Evolutionary conservation across 768 basidiomycete species (phyloP), one percentile per base, ranked within the genome.

Genomic region (Botryobasidium botryosum): DNA sequence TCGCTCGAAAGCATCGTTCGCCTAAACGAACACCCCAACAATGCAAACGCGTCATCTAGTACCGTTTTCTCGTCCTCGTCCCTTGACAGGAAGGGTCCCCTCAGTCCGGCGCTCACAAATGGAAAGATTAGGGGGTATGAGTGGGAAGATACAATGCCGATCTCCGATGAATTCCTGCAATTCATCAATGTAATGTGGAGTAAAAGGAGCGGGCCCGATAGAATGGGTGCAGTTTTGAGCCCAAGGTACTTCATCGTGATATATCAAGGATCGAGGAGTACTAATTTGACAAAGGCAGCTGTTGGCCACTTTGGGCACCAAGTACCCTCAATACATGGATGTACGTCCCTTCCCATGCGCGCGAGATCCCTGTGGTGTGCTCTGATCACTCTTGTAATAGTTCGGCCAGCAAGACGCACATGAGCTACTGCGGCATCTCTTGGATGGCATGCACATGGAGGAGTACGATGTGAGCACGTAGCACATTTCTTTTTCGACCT

Each of bases 381-480:
- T 41, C 23, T 48, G 13, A 39, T 27, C 15, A 23, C 21, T 21
- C 27, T 46, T 26, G 17, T 17, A 7, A 13, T 38, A 60, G 56
- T 91, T 90, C 59, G 76, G 82, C 6, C 91, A 97, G 59, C 91
- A 94, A 59, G 91, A 97, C 56, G 86, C 90, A 20, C 91, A 94
- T 58, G 91, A 97, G 63, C 79, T 92, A 50, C 62, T 96, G 21
- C 70, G 85, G 27, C 88, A 90, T 51, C 66, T 96, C 48, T 65
- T 94, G 31, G 91, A 94, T 58, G 81, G 78, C 17, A 82, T 91
- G 70, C 74, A 85, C 43, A 91, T 91, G 86, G 91, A 96, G 58
- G 90, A 96, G 60, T 65, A 76, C 41, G 91, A 97, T 56, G 83
- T 85, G 55, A 50, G 77, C 59, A 4, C 17, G 23, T 41, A 35